phyloP scores from a whole-genome alignment of 169 alveolate species.

The Plasmodium fragile region DNA sequence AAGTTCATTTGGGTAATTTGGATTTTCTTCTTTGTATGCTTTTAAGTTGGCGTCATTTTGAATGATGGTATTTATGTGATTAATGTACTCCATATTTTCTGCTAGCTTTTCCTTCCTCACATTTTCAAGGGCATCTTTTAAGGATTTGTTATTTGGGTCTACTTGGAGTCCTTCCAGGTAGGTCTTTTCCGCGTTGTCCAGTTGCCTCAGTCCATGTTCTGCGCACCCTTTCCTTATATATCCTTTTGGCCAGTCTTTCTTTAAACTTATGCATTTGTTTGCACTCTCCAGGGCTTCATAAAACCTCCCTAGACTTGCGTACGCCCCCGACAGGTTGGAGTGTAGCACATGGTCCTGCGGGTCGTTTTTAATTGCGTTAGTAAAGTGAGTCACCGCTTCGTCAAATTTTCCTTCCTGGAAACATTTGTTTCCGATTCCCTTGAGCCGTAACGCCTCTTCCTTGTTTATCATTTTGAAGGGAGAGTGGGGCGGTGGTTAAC shows the following conservation, averaged over 20 bases:
- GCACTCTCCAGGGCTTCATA: slow-evolving; percentile 95
- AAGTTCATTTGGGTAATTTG: slow-evolving; percentile 38
- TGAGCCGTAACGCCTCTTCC: slow-evolving; percentile 88
- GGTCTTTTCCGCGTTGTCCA: slow-evolving; percentile 90
- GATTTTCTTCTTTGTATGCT: slow-evolving; percentile 61
- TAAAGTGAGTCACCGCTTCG: slow-evolving; percentile 92
- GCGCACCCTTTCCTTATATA: slow-evolving; percentile 93
- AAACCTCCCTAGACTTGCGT: slow-evolving; percentile 88
- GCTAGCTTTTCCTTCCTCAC: slow-evolving; percentile 72
- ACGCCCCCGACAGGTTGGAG: slow-evolving; percentile 96
- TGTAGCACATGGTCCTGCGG: slow-evolving; percentile 94
- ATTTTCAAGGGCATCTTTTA: slow-evolving; percentile 88
- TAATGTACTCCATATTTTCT: slow-evolving; percentile 39
- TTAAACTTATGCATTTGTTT: slow-evolving; percentile 91
- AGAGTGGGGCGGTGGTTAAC: neutral
- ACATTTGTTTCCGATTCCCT: slow-evolving; percentile 94
- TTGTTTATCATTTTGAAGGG: slow-evolving; percentile 37
- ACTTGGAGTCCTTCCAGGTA: slow-evolving; percentile 91
- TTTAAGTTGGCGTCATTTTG: slow-evolving; percentile 76
- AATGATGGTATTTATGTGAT: slow-evolving; percentile 53
- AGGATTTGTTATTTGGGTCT: slow-evolving; percentile 92
- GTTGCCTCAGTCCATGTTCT: slow-evolving; percentile 87
- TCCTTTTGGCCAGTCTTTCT: slow-evolving; percentile 96
- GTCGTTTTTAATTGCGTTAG: slow-evolving; percentile 92
- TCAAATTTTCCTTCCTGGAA: slow-evolving; percentile 92